Evolutionary conservation across 129 eudicot species (phyloP).

Genomic region (Logfia minima): DNA sequence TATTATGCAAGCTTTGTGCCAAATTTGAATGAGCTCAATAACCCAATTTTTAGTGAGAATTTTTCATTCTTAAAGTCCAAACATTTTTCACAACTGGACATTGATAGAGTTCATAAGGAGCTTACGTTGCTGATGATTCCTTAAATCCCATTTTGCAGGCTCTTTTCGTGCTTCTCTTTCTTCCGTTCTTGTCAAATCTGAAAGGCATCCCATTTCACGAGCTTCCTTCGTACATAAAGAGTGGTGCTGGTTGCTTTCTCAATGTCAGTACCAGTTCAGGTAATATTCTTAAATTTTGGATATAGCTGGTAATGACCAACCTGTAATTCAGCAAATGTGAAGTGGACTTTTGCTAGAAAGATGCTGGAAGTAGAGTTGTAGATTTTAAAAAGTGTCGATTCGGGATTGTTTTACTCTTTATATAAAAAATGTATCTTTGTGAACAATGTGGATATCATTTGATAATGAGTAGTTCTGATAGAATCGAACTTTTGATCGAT

Average conservation of each 20-base stretch:
- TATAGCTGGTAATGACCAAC: not conserved
- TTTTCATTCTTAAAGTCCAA: not conserved
- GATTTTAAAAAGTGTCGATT: not conserved
- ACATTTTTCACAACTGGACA: not conserved
- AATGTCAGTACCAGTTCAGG: conserved; percentile 55
- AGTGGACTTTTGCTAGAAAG: not conserved
- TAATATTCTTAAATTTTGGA: conserved; percentile 25
- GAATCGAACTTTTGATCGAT: too few relatives aligned
- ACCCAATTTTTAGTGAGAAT: not conserved
- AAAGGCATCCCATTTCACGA: conserved; percentile 85
- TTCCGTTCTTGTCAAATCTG: conserved; percentile 74
- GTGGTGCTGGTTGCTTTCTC: conserved; percentile 84
- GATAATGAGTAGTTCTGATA: too few relatives aligned
- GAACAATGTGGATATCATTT: too few relatives aligned
- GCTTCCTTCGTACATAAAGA: conserved; percentile 69
- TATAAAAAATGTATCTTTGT: too few relatives aligned
- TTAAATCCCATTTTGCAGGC: conserved; percentile 52
- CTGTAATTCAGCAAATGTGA: not conserved
- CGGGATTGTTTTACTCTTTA: too few relatives aligned
- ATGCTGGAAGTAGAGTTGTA: not conserved
- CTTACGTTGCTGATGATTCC: conserved; percentile 5
- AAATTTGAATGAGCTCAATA: not conserved
- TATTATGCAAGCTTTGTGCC: not conserved
- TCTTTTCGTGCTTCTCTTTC: conserved; percentile 81
- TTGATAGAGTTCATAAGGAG: conserved; percentile 10